Evolutionary conservation across 768 basidiomycete species (phyloP).

Genomic region (Terana coerulea): DNA sequence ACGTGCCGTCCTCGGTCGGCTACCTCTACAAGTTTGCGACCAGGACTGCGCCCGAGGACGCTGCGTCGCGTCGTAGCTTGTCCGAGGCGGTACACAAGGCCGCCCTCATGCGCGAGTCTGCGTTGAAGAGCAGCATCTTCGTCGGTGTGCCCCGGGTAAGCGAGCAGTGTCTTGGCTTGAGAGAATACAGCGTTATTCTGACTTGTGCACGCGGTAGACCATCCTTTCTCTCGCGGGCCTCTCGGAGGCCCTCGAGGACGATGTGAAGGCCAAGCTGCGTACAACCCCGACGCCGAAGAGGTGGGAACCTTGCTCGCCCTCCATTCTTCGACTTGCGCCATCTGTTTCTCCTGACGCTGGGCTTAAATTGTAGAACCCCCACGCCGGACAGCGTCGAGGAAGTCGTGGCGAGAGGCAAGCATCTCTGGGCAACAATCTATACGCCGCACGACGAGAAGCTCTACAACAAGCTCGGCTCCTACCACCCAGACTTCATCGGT

Average conservation of each 20-base stretch:
- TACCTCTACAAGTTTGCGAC: slow-evolving; percentile 80
- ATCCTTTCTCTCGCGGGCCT: slow-evolving; percentile 80
- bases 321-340: no score
- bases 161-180: background rate
- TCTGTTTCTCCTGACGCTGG: background rate
- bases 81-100: slow-evolving; percentile 65
- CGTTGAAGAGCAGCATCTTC: slow-evolving; percentile 86
- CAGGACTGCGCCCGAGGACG: slow-evolving; percentile 38
- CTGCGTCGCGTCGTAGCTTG: slow-evolving; percentile 39
- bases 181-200: background rate
- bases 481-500: slow-evolving; percentile 95
- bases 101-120: slow-evolving; percentile 85
- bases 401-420: slow-evolving; percentile 62
- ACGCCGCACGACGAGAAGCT: slow-evolving; percentile 87
- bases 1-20: slow-evolving; percentile 75
- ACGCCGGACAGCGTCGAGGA: slow-evolving; percentile 63
- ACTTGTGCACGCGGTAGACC: slow-evolving; percentile 41
- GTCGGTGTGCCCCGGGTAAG: slow-evolving; percentile 78
- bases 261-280: slow-evolving; percentile 71
- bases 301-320: slow-evolving; percentile 33
- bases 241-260: slow-evolving; percentile 73
- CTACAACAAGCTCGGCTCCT: slow-evolving; percentile 77
- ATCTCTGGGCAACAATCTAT: slow-evolving; percentile 86
- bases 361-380: slow-evolving; percentile 41
- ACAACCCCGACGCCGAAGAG: slow-evolving; percentile 51